Evolutionary conservation across 108 stramenopile genomes (phyloP), one percentile per base, ranked within the genome.

Genomic region (Nitzschia sp.): DNA sequence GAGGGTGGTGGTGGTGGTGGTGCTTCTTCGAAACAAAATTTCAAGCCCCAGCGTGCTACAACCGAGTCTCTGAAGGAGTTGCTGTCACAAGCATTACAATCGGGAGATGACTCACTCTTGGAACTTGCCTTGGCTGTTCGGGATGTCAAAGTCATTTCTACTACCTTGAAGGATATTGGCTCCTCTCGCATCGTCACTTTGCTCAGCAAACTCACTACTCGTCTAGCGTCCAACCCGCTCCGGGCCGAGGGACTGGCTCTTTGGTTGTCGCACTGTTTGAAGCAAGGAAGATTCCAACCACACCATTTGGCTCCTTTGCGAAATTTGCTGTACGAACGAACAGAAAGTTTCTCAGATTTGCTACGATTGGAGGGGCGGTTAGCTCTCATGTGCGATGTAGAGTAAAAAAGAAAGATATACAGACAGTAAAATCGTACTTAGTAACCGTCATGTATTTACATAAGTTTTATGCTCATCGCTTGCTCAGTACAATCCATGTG

Each of bases 281-380:
- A 56, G 45, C 56, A 53, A 9, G 81, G 79, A 33, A 33, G 58
- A 62, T 68, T 68, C 28, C 30, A 56, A 35, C 31, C 69, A 4
- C 72, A 58, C 17, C 70, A 77, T 21, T 47, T 86, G 61, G 50
- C 64, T 17, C 71, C 77, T 5, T 54, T 86, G 58, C 61, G 69
- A 34, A 83, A 82, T 63, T 58, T 86, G 35, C 36, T 86, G 21
- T 76, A 69, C 15, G 85, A 79, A 53, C 60, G 85, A 45, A 67
- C 78, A 44, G 82, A 83, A 57, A 66, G 73, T 29, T 82, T 86
- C 63, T 80, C 85, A 22, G 77, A 80, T 34, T 59, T 86, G 33
- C 34, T 86, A 44, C 76, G 71, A 30, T 48, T 86, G 38, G 81
- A 86, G 67, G 85, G 85, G 31, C 64, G 82, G 46, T 67, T 86